These are phyloP conservation scores for Magnusiomyces starmeri DNA, from an alignment of 1,139 yeast species.

Conservation along the genomic window DNA sequence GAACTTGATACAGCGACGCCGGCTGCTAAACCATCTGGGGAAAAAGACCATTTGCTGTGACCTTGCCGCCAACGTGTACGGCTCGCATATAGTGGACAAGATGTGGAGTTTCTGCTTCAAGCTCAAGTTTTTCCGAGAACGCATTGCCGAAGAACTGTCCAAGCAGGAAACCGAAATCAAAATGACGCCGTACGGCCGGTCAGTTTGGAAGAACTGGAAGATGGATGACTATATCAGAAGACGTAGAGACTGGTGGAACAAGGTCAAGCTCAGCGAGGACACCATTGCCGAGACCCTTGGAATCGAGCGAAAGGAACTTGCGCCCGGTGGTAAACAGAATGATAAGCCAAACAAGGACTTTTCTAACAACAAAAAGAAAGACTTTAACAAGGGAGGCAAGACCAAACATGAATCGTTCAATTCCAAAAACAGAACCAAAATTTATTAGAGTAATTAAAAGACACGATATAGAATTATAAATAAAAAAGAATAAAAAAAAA, in stretches of 20 bases:
- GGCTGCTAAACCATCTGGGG: constrained; percentile 54
- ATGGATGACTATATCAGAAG: constrained; percentile 71
- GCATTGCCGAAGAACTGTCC: constrained; percentile 64
- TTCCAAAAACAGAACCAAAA: background rate
- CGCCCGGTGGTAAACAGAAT: background rate
- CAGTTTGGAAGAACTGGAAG: constrained; percentile 94
- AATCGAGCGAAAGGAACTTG: constrained; percentile 1
- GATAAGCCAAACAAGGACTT: background rate
- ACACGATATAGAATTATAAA: background rate
- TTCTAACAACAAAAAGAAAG: background rate
- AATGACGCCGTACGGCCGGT: constrained; percentile 77
- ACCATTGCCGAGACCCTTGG: constrained; percentile 13
- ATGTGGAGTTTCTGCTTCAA: constrained; percentile 73
- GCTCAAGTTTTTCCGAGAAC: constrained; percentile 78
- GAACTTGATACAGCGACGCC: constrained; percentile 55
- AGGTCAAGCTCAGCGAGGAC: constrained; percentile 64
- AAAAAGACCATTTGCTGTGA: constrained; percentile 40
- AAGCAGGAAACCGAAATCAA: constrained; percentile 63
- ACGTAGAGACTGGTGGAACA: constrained; percentile 74
- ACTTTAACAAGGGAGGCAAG: background rate
- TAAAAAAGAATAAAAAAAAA: background rate
- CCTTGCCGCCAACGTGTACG: constrained; percentile 79
- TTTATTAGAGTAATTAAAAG: background rate
- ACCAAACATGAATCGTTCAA: background rate
- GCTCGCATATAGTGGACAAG: constrained; percentile 83